Percentiles rank a stretch among this genome's conserved stretches.
Evolutionary conservation across 1,284 basidiomycete species (phyloP).

Genomic region (Clitocybe nebularis): DNA sequence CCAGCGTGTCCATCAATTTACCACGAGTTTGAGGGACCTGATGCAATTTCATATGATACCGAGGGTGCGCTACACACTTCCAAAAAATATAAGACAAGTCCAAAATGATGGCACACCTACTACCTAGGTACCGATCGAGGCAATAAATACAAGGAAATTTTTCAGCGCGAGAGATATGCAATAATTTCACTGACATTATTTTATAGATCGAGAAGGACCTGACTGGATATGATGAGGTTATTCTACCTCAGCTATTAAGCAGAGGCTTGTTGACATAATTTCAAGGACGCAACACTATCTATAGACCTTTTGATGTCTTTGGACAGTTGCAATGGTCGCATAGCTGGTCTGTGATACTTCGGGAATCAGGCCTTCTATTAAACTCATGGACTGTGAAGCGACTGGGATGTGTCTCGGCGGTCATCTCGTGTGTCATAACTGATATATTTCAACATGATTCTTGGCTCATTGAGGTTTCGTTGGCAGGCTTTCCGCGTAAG

Average conservation of each 20-base stretch:
- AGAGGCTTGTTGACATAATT: slow-evolving; percentile 4
- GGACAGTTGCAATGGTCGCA: slow-evolving; percentile 84
- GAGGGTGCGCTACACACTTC: slow-evolving; percentile 61
- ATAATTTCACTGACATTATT: background rate
- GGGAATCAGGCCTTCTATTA: too few species aligned
- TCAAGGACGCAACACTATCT: slow-evolving; percentile 71
- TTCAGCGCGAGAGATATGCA: too few species aligned
- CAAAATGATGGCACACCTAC: slow-evolving; percentile 4
- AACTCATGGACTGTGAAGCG: slow-evolving; percentile 46
- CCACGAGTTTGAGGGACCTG: slow-evolving; percentile 88
- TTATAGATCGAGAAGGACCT: slow-evolving; percentile 79
- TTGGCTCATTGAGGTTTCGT: too few species aligned
- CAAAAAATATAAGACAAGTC: background rate
- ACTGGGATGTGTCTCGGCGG: slow-evolving; percentile 87
- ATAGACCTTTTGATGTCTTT: slow-evolving; percentile 72
- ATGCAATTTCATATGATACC: slow-evolving; percentile 80
- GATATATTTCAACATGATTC: too few species aligned
- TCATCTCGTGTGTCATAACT: slow-evolving; percentile 54
- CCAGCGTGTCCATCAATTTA: slow-evolving; percentile 78
- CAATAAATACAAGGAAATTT: slow-evolving; percentile 89
- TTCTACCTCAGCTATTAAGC: background rate
- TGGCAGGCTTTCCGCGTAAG: slow-evolving; percentile 55
- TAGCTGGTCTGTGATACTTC: slow-evolving; percentile 57
- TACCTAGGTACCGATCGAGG: slow-evolving; percentile 71
- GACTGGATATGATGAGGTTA: slow-evolving; percentile 80